Base-by-base conservation (phyloP, 306 rosid genomes). In the Gleditsia sinensis region DNA sequence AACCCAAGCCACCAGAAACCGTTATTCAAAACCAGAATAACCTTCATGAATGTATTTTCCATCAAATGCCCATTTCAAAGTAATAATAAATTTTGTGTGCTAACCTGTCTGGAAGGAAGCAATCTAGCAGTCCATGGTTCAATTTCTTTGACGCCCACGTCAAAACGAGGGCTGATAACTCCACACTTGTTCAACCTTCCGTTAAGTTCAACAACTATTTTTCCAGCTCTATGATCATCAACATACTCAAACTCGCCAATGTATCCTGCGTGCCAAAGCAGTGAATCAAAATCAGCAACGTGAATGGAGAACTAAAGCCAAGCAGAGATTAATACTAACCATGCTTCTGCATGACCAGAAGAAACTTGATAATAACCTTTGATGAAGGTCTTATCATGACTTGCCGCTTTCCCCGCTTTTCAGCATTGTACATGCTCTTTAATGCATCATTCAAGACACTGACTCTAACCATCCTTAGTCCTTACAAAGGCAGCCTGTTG, bases 101-200 rank as follows among this genome's bases (percentile, higher is more conserved):
- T 59, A 67, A 83, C 92, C 89, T 88, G 92, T 83, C 92, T 83
- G 0, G 89, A 88, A 50, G 92, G 92, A 34, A 88, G 85, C 73
- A 88, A 76, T 77, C 92, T 78, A 16, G 89, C 89, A 40, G 92
- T 88, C 92, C 92, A 88, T 2, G 88, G 89, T 59, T 88, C 92
- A 28, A 88, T 81, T 80, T 83, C 89, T 69, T 88, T 85, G 33
- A 88, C 92, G 45, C 92, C 89, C 0, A 88, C 81, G 67, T 88
- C 92, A 76, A 88, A 88, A 48, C 92, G 92, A 17, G 92, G 92
- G 77, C 92, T 88, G 20, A 88, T 88, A 16, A 88, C 92, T 14
- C 92, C 92, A 46, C 92, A 87, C 50, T 87, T 87, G 78, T 87
- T 87, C 30, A 87, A 82, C 70, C 92, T 78, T 43, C 92, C 92